Conservation (phyloP, 805 yeast species). For the Myxozyma neglecta region DNA sequence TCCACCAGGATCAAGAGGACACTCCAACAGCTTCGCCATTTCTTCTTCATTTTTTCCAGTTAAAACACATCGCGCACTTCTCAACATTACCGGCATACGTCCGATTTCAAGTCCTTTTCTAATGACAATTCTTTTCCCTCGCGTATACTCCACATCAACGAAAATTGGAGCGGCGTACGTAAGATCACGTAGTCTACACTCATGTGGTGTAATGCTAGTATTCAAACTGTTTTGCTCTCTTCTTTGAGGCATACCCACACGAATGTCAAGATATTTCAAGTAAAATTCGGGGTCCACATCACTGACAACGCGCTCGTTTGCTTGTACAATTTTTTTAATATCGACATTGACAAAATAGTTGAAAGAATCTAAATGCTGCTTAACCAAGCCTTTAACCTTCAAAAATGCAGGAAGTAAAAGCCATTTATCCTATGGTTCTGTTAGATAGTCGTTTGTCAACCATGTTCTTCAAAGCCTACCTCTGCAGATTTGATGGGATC, state of each 20-base stretch:
- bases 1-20: conserved; percentile 99
- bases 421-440: conserved; percentile 74
- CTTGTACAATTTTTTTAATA: conserved; percentile 84
- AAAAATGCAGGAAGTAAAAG: conserved; percentile 91
- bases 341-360: conserved; percentile 94
- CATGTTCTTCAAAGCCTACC: conserved; percentile 10
- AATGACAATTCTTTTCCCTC: conserved; percentile 89
- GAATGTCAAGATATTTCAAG: conserved; percentile 84
- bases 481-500: conserved; percentile 89
- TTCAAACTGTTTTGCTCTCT: conserved; percentile 41
- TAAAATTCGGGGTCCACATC: conserved; percentile 98
- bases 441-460: neutral
- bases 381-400: conserved; percentile 92
- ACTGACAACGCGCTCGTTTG: conserved; percentile 82
- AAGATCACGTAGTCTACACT: conserved; percentile 91
- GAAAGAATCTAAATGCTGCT: conserved; percentile 97
- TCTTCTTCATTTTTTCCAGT: conserved; percentile 72
- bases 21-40: conserved; percentile 88
- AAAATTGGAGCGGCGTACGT: conserved; percentile 95
- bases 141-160: conserved; percentile 95
- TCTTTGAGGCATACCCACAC: conserved; percentile 65
- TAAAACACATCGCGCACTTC: conserved; percentile 87
- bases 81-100: conserved; percentile 97
- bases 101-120: conserved; percentile 92
- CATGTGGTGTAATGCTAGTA: conserved; percentile 67